phyloP scores from a whole-genome alignment of 116 monocot genomes.

The Zostera marina region DNA sequence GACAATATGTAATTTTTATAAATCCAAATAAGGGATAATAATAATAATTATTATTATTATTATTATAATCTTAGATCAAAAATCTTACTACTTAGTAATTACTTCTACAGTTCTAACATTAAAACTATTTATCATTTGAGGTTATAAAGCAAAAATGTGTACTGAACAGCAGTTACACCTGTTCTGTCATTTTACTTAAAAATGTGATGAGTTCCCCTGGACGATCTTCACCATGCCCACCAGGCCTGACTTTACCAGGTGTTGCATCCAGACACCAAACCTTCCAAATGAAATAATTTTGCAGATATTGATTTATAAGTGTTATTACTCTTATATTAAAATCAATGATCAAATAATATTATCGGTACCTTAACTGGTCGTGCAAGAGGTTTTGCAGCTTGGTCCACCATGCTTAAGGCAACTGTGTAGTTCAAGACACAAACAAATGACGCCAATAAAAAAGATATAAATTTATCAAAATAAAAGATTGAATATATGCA shows the following conservation, averaged over 20 bases:
- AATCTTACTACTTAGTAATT: too few relatives aligned
- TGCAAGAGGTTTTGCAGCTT: slow-evolving; percentile 98
- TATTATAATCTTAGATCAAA: not conserved
- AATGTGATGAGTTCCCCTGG: slow-evolving; percentile 79
- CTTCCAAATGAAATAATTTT: slow-evolving; percentile 13
- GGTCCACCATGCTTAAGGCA: slow-evolving; percentile 92
- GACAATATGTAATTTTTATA: not conserved
- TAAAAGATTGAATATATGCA: not conserved
- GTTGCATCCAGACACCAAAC: slow-evolving; percentile 97
- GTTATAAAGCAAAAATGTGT: not conserved
- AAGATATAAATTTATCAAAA: not conserved
- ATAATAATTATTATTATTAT: not conserved
- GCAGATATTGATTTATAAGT: not conserved
- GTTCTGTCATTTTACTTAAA: slow-evolving; percentile 48
- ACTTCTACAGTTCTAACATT: too few relatives aligned
- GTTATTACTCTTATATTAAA: not conserved
- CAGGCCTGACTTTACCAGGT: slow-evolving; percentile 76
- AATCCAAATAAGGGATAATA: not conserved
- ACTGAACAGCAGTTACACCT: slow-evolving; percentile 22
- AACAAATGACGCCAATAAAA: not conserved
- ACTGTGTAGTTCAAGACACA: slow-evolving; percentile 20
- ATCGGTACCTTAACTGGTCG: slow-evolving; percentile 68
- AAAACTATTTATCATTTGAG: not conserved
- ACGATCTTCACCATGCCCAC: slow-evolving; percentile 90
- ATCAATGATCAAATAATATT: not conserved